Evolutionary conservation across 1,284 basidiomycete species (phyloP).

Genomic region (Fomitopsis pinicola): DNA sequence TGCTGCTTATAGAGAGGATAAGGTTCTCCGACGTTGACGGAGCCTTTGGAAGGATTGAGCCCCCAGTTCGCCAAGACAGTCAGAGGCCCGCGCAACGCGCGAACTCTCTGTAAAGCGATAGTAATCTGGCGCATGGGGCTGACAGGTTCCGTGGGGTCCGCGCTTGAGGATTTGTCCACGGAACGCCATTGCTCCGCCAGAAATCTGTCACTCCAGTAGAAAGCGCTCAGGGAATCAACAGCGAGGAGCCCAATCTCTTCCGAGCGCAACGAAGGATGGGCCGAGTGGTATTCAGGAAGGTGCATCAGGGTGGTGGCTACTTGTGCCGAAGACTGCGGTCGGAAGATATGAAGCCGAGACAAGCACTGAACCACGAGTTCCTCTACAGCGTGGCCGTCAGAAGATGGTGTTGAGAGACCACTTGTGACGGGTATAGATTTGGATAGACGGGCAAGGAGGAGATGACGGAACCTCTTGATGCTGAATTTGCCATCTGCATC

Average conservation of each 20-base stretch:
- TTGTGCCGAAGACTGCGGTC: slow-evolving; percentile 58
- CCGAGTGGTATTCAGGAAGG: slow-evolving; percentile 53
- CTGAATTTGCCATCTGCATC: slow-evolving; percentile 68
- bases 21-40: slow-evolving; percentile 15
- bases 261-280: slow-evolving; percentile 36
- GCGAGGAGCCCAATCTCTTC: slow-evolving; percentile 58
- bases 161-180: slow-evolving; percentile 6
- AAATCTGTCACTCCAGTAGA: slow-evolving; percentile 75
- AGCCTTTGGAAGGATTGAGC: slow-evolving; percentile 32
- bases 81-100: slow-evolving; percentile 46
- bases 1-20: slow-evolving; percentile 46
- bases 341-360: slow-evolving; percentile 58
- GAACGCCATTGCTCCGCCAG: slow-evolving; percentile 49
- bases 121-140: slow-evolving; percentile 44
- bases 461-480: slow-evolving; percentile 44
- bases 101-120: slow-evolving; percentile 46
- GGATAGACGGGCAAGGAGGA: slow-evolving; percentile 42
- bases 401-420: background rate
- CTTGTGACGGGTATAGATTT: slow-evolving; percentile 5
- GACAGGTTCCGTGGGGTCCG: slow-evolving; percentile 11
- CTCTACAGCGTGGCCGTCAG: slow-evolving; percentile 1
- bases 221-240: slow-evolving; percentile 72
- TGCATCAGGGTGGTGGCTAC: slow-evolving; percentile 61
- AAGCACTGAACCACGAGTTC: slow-evolving; percentile 41
- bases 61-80: slow-evolving; percentile 65